Evolutionary conservation across 2,329 filamentous ascomycete species (phyloP), one percentile per base, ranked within the genome.

Genomic region (Orbilia quercus): DNA sequence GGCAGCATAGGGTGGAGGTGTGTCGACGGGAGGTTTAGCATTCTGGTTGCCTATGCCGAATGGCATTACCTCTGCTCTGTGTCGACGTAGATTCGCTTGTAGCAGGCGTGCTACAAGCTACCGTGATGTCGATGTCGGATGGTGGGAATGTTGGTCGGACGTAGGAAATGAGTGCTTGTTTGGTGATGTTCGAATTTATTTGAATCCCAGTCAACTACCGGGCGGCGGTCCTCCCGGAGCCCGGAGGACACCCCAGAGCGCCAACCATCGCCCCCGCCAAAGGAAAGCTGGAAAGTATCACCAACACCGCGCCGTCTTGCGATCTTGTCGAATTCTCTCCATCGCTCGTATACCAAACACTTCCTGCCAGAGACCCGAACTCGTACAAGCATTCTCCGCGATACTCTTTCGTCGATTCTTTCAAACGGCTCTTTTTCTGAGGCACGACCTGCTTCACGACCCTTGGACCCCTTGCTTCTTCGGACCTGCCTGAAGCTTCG

Each of bases 1-100:
- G 11, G 50, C 7, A n/a, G 47, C 12, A 12, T 28, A 18, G 6
- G 60, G 36, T 23, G 69, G 47, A 22, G 60, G 38, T 23, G 22
- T 50, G 22, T 69, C 64, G 44, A 28, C 18, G 38, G 54, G 42
- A 55, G 62, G 47, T 31, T 51, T 47, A 40, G 54, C 60, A 66
- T 73, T 50, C 47, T 62, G 55, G 54, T 45, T 57, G 60, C 69
- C 47, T 7, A 66, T 62, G 54, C 69, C 69, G 69, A 73, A 66
- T 53, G 54, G 69, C 69, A 73, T 73, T 50, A 38, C 69, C 69
- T 60, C 28, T 45, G 23, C 38, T 57, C 23, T 28, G 36, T 22
- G 50, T 53, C 34, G 60, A n/a, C 23, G 42, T 28, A n/a, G 22
- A 36, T 9, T 50, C 9, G 58, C 22, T 44, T 16, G 28, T 58